A percentile compares a stretch with the other conserved stretches of the same genome.
Evolutionary conservation across 768 basidiomycete species (phyloP).

Genomic region (Serendipita sp.): DNA sequence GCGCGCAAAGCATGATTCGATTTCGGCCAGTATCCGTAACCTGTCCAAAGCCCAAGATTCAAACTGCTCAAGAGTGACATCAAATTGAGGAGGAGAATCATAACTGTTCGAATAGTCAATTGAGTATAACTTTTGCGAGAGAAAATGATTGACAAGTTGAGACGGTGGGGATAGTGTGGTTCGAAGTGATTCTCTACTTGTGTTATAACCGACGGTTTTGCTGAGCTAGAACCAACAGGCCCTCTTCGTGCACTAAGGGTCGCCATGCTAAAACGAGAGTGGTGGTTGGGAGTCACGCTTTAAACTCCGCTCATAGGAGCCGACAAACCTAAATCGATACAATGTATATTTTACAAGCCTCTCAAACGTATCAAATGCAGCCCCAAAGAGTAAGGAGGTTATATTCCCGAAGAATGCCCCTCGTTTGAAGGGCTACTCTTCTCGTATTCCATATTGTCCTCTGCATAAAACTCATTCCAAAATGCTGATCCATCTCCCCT

Average conservation of each 20-base stretch:
- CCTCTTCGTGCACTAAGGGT: background rate
- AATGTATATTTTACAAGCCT: background rate
- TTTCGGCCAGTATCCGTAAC: conserved; percentile 74
- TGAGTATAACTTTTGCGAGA: conserved; percentile 13
- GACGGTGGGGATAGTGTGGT: conserved; percentile 42
- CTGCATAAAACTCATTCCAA: conserved; percentile 38
- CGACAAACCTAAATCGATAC: background rate
- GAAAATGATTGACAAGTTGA: conserved; percentile 53
- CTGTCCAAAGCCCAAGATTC: conserved; percentile 81
- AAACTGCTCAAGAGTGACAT: conserved; percentile 91
- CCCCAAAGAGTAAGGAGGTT: no score
- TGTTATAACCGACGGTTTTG: background rate
- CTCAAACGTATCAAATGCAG: background rate
- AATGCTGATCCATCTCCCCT: conserved; percentile 49
- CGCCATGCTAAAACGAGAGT: background rate
- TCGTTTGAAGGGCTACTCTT: no score
- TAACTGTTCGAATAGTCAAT: conserved; percentile 37
- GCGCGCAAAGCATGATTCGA: conserved; percentile 74
- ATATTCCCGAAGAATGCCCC: no score
- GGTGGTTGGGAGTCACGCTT: background rate
- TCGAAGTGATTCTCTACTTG: conserved; percentile 13
- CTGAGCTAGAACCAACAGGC: background rate
- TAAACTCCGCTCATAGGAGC: background rate
- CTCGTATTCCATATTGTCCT: no score
- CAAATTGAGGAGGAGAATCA: conserved; percentile 64